phyloP scores from a whole-genome alignment of 305 asterid genomes.

The Fraxinus xanthoxyloides region DNA sequence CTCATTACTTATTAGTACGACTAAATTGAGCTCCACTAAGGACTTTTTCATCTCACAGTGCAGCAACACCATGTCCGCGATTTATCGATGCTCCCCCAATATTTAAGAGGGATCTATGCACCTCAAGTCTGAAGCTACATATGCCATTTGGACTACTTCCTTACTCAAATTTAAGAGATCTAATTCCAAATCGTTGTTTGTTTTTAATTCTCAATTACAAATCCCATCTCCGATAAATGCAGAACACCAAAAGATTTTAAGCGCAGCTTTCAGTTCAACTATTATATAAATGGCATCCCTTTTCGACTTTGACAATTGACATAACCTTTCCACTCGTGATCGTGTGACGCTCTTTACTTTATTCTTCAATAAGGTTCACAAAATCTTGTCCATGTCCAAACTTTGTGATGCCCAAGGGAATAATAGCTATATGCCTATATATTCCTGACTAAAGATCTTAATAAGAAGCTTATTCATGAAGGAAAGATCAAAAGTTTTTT shows the following conservation, averaged over 20 bases:
- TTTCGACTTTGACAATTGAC: neutral
- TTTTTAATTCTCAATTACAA: neutral
- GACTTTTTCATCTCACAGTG: neutral
- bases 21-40: neutral
- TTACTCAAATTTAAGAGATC: neutral
- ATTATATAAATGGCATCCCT: neutral
- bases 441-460: neutral
- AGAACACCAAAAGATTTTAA: neutral
- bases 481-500: neutral
- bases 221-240: neutral
- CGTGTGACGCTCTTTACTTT: neutral
- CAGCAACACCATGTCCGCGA: neutral
- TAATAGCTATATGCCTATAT: neutral
- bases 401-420: neutral
- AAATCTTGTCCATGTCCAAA: neutral
- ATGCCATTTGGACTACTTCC: neutral
- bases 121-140: neutral
- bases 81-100: neutral
- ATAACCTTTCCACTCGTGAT: neutral
- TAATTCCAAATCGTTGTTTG: neutral
- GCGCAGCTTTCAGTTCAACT: neutral
- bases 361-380: neutral
- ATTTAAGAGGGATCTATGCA: neutral
- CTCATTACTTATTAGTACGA: neutral
- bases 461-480: neutral